phyloP scores from a whole-genome alignment of 2,329 filamentous ascomycete genomes.

The Pseudogymnoascus sp. region DNA sequence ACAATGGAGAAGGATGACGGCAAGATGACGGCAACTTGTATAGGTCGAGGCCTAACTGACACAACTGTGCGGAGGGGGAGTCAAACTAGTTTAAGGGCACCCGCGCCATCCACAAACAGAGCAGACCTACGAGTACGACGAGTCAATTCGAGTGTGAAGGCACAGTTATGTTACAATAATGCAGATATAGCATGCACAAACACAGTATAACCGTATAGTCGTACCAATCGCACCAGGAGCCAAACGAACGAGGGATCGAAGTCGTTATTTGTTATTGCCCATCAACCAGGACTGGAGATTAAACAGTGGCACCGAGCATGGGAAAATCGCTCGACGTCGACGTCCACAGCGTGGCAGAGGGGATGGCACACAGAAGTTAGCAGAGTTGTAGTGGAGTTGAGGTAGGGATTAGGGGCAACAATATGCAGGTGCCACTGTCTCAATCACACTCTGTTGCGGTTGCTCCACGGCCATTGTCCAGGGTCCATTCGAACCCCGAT shows the following conservation, averaged over 20 bases:
- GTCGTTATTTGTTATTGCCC: not conserved
- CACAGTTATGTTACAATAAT: not conserved
- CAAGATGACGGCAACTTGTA: not conserved
- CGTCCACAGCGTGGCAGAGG: not conserved
- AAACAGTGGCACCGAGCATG: not conserved
- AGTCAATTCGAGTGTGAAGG: not conserved
- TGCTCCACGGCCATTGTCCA: not conserved
- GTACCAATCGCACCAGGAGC: not conserved
- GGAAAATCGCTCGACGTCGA: not conserved
- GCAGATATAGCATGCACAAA: not conserved
- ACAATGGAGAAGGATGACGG: conserved; percentile 1
- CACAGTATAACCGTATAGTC: not conserved
- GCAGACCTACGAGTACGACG: not conserved
- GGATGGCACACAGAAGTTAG: conserved; percentile 3
- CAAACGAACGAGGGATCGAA: not conserved
- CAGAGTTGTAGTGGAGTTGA: not conserved
- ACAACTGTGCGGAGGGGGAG: not conserved
- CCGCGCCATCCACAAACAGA: conserved; percentile 3
- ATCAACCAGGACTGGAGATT: not conserved
- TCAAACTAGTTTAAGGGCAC: conserved; percentile 1
- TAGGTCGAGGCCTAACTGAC: not conserved
- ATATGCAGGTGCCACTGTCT: conserved; percentile 4
- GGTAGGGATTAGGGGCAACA: not conserved
- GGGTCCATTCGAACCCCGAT: not conserved
- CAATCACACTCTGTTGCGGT: not conserved